Base-by-base conservation (phyloP, 345 rosid genomes). In the Litchi chinensis region DNA sequence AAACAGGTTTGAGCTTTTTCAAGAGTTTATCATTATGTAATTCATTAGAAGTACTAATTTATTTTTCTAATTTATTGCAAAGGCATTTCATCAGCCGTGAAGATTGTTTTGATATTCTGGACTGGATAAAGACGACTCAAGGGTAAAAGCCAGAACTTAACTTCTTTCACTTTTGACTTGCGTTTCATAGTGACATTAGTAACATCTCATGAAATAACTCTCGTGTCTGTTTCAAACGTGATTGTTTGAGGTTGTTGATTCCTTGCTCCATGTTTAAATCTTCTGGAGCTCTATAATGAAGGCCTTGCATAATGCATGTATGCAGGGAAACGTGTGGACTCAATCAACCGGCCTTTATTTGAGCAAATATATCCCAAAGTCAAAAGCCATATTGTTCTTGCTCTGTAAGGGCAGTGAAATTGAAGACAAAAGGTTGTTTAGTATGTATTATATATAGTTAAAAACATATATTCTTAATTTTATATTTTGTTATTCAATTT, bases 101-200 rank as follows among this genome's bases (percentile, higher is more conserved):
- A 75, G 94, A 93, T 62, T 95, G 98, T 79, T 88, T 87, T 10
- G 83, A 87, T 52, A 81, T 91, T 24, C 87, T 93, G 13, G 92
- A 90, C 76, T 93, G 95, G 93, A 87, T 89, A 78, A 71, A 79
- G 77, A 85, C 76, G 50, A 86, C 76, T 73, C 84, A 85, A 79
- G 79, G 74, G 54, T 75, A 70, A 70, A 24, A 59, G 62, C 8
- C 32, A 67, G 54, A 66, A 76, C 48, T 48, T 19, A 12, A 4
- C 67, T 48, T 46, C 50, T 32, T 67, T 62, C 44, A 73, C 22
- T 62, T 32, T 67, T 62, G 32, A 73, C 22, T 62, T 3, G 63
- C 1, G 41, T 8, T 40, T 67, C 75, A 46, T 68, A 74, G 54
- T 64, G 67, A 32, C 68, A 41, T 69, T 56, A 43, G 16, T 19